Conservation (phyloP, 2,329 filamentous ascomycete species). For the Fusarium nygamai region DNA sequence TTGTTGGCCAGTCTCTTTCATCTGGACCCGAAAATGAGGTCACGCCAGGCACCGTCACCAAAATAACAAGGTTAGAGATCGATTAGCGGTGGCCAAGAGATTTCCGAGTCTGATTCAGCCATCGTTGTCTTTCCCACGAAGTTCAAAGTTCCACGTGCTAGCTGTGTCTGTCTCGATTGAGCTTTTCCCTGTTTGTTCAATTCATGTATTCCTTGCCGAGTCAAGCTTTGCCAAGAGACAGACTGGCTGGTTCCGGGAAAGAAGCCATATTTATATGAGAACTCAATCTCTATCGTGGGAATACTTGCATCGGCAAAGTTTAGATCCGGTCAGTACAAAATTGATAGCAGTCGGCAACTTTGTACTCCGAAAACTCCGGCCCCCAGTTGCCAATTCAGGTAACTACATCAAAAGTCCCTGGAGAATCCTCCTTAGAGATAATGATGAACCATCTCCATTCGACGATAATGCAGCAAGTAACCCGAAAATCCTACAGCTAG, state of each 20-base stretch:
- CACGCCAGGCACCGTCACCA: not conserved
- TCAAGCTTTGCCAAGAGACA: slow-evolving; percentile 10
- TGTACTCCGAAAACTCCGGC: slow-evolving; percentile 28
- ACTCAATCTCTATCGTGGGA: not conserved
- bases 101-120: slow-evolving; percentile 1
- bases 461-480: not conserved
- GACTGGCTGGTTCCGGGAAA: not conserved
- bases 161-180: not conserved
- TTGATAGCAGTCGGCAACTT: not conserved
- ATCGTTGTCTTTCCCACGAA: not conserved
- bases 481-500: not conserved
- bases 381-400: slow-evolving; percentile 6
- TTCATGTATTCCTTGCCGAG: not conserved
- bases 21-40: slow-evolving; percentile 7
- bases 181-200: not conserved
- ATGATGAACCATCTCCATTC: not conserved
- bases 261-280: not conserved
- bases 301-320: not conserved
- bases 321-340: not conserved
- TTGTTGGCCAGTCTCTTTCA: not conserved
- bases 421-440: slow-evolving; percentile 21
- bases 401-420: slow-evolving; percentile 10
- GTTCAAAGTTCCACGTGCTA: not conserved
- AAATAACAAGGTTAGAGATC: slow-evolving; percentile 7
- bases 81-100: slow-evolving; percentile 12